These are phyloP conservation scores for Hypoxylon fuscum DNA, from an alignment of 495 filamentous ascomycete species.

Conservation along the genomic window DNA sequence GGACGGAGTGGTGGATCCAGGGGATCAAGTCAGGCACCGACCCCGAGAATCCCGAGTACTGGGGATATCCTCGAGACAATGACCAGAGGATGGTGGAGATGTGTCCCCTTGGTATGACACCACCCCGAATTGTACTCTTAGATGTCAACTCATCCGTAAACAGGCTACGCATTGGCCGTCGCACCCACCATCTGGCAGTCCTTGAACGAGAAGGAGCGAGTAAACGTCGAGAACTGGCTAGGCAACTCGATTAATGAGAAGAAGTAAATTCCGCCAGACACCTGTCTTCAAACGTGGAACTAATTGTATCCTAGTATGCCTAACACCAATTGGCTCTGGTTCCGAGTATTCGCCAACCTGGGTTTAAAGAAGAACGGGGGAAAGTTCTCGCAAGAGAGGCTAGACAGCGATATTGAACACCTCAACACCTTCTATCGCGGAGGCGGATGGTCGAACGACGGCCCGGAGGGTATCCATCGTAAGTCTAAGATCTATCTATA, in stretches of 20 bases:
- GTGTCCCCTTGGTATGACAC: constrained; percentile 67
- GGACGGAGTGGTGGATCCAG: constrained; percentile 69
- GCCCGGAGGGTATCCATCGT: constrained; percentile 75
- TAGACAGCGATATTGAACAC: constrained; percentile 78
- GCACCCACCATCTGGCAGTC: constrained; percentile 74
- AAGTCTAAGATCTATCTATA: constrained; percentile 11
- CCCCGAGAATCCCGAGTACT: constrained; percentile 71
- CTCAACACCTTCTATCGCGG: constrained; percentile 82
- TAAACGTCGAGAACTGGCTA: constrained; percentile 72
- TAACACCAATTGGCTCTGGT: constrained; percentile 76
- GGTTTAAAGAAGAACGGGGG: constrained; percentile 76
- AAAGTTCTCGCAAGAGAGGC: constrained; percentile 68
- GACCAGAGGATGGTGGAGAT: constrained; percentile 90
- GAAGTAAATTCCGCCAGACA: constrained; percentile 51
- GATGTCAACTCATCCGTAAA: constrained; percentile 1
- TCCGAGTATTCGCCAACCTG: constrained; percentile 83
- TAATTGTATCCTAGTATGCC: constrained; percentile 56
- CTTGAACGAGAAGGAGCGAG: constrained; percentile 65
- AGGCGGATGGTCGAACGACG: constrained; percentile 82
- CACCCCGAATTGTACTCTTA: neutral
- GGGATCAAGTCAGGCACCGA: constrained; percentile 75
- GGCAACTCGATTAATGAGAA: constrained; percentile 76
- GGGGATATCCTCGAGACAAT: constrained; percentile 74
- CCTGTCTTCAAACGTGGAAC: neutral
- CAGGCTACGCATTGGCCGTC: constrained; percentile 68